A percentile compares a stretch with the other conserved stretches of the same genome.
phyloP scores from a whole-genome alignment of 2,329 filamentous ascomycete genomes.

The Penicillium janthinellum region DNA sequence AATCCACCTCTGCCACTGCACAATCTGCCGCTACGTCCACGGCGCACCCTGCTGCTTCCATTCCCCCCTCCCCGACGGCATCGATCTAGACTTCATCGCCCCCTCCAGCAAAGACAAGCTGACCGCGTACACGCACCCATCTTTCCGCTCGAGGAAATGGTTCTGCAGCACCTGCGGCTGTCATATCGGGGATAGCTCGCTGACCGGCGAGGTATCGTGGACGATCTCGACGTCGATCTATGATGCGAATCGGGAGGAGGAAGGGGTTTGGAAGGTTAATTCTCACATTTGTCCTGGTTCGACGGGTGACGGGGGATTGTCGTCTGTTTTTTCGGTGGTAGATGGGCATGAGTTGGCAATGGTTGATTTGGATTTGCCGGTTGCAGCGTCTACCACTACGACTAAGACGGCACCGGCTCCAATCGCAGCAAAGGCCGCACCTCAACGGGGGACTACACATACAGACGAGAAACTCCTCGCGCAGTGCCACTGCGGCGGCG shows the following conservation, averaged over 20 bases:
- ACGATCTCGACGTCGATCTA: conserved; percentile 29
- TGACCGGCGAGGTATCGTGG: conserved; percentile 17
- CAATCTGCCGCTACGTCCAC: conserved; percentile 45
- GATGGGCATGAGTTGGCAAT: conserved; percentile 18
- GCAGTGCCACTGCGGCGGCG: conserved; percentile 49
- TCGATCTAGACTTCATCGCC: conserved; percentile 27
- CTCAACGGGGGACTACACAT: background rate
- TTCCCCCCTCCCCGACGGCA: conserved; percentile 20
- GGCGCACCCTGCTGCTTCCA: conserved; percentile 38
- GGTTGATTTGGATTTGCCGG: conserved; percentile 10
- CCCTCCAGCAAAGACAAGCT: conserved; percentile 23
- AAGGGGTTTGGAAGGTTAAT: conserved; percentile 21
- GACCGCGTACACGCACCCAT: conserved; percentile 35
- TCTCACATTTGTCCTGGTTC: conserved; percentile 24
- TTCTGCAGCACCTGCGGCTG: conserved; percentile 51
- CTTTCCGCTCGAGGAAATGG: conserved; percentile 33
- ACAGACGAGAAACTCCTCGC: conserved; percentile 33
- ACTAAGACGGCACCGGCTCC: background rate
- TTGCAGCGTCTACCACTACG: background rate
- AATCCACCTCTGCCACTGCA: conserved; percentile 49
- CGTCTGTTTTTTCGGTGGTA: conserved; percentile 18
- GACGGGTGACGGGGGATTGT: conserved; percentile 21
- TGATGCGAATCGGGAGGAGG: conserved; percentile 19
- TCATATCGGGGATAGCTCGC: conserved; percentile 28
- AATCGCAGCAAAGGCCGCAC: background rate